Conservation (phyloP, 495 filamentous ascomycete species). For the Aspergillus indologenus region DNA sequence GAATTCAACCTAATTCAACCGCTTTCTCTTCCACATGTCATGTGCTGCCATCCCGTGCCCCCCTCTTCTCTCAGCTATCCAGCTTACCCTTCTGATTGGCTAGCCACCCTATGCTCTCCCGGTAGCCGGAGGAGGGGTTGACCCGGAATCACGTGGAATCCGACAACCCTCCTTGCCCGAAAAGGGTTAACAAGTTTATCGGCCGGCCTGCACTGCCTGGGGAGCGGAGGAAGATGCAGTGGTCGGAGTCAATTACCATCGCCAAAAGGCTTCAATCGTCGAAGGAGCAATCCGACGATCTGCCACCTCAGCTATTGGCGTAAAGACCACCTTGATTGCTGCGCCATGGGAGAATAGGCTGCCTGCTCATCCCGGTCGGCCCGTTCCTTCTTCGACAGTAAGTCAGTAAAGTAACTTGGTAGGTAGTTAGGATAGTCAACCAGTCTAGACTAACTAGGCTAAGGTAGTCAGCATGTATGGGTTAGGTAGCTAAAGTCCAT, state of each 20-base stretch:
- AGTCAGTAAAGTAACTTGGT: neutral
- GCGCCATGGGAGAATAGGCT: neutral
- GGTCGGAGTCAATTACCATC: no score
- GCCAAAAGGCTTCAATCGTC: neutral
- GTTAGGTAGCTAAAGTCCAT: constrained; percentile 1
- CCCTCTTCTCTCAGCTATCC: constrained; percentile 26
- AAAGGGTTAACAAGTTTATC: neutral
- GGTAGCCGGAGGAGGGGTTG: constrained; percentile 26
- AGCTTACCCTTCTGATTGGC: constrained; percentile 31
- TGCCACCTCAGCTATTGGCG: neutral
- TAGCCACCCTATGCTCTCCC: constrained; percentile 11
- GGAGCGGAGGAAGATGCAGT: no score
- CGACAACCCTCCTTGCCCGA: constrained; percentile 13
- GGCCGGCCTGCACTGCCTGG: neutral
- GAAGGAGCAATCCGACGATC: neutral
- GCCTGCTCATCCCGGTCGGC: constrained; percentile 19
- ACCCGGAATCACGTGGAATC: constrained; percentile 28
- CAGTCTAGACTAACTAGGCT: neutral
- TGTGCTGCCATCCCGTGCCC: constrained; percentile 46
- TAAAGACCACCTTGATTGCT: neutral
- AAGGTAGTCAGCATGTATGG: neutral
- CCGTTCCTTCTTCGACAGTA: constrained; percentile 15
- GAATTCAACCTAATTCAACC: constrained; percentile 7
- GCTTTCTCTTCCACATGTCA: constrained; percentile 30
- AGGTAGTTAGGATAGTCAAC: neutral